Evolutionary conservation across 345 rosid genomes (phyloP), one percentile per base, ranked within the genome.

Genomic region (Acer saccharum): DNA sequence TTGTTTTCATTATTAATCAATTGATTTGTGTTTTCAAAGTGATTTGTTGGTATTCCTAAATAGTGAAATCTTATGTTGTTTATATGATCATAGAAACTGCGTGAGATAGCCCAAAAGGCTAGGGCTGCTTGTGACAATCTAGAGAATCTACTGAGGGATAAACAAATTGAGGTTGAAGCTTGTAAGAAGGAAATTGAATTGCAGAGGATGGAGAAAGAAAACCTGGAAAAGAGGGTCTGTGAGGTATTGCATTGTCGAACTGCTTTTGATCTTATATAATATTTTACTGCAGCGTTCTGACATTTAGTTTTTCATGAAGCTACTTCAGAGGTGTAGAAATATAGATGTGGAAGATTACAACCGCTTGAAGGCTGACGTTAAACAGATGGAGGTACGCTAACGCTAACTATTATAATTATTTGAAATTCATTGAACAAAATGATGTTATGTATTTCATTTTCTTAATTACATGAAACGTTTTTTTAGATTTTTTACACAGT

Each of bases 291-390:
- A 60, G 57, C 63, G 64, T 80, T 69, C 81, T 88, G 32, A 78
- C 46, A 21, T 46, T 48, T 68, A 27, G 70, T 66, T 29, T 80
- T 82, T 81, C 44, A 54, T 81, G 81, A 77, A 92, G 98, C 79
- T 96, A 79, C 92, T 89, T 77, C 90, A 91, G 89, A 88, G 89
- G 44, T 84, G 83, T 65, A 83, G 77, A 87, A 91, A 86, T 81
- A 79, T 92, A 77, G 91, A 94, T 78, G 83, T 88, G 75, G 95
- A 92, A 81, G 93, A 96, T 44, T 91, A 96, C 78, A 83, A 87
- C 58, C 88, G 90, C 74, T 86, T 92, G 78, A 96, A 92, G 89
- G 86, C 81, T 82, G 91, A 87, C 61, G 83, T 88, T 63, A 87
- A 52, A 58, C 90, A 86, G 72, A 68, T 87, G 84, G 91, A 89